Evolutionary conservation across 352 stramenopile species (phyloP), one percentile per base, ranked within the genome.

Genomic region (Pythium utonaiense): DNA sequence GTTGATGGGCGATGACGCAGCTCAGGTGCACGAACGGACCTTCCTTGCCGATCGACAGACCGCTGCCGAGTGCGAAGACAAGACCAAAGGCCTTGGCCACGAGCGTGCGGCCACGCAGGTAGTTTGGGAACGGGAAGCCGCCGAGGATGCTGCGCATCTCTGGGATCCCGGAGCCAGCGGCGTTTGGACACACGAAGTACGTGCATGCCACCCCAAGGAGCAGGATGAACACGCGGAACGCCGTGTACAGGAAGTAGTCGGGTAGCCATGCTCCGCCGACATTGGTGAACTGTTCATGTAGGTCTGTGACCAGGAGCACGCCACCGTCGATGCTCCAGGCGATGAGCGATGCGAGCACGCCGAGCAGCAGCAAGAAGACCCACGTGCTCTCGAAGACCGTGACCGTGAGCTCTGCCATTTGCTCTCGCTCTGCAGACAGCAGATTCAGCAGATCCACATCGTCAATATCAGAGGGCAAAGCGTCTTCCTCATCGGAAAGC

Each of bases 101-200:
- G 44, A 91, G 65, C 51, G 81, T 82, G 19, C 73, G 68, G 7
- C 65, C 74, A 17, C 76, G 77, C 1, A 93, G 66, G 53, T 90
- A 93, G 57, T 87, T 73, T 0, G 77, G 75, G 52, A 79, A 70
- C n/a, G 78, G 70, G 58, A 91, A 91, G 19, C 83, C 80, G 27
- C 78, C 74, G 16, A 93, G 60, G 53, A 93, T 90, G 50, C 75
- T 88, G 31, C 78, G 78, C 79, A 93, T 91, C 67, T 91, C 80
- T 3, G 83, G 83, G 31, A 93, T 93, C 0, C 83, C 83, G 2
- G 81, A 91, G 1, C 83, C 83, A 0, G 78, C 77, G 22, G 80
- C 80, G 56, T 78, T 82, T 0, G 80, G 80, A 38, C 78, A 88
- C 16, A 90, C 66, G 22, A 86, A 55, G 34, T 81, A 78, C 12